Percentiles rank a stretch among this genome's conserved stretches.
Conservation (phyloP, 2,329 filamentous ascomycete species). For the Rhynchosporium graminicola region DNA sequence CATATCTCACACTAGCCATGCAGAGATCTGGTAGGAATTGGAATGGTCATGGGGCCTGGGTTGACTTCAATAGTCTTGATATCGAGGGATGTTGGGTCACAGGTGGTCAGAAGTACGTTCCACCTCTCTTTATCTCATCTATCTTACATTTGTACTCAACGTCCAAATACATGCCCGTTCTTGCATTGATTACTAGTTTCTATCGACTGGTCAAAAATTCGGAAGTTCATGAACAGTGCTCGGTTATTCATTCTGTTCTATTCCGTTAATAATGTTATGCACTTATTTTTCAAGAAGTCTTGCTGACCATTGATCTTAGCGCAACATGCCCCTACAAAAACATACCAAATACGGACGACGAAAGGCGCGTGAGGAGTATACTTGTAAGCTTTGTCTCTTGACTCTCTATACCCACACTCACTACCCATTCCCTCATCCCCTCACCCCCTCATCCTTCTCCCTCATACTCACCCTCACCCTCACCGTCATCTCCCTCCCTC, state of each 20-base stretch:
- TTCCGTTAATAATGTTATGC: too few relatives aligned
- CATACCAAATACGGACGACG: conserved; percentile 39
- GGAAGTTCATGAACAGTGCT: too few relatives aligned
- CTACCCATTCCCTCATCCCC: not conserved
- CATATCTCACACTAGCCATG: conserved; percentile 48
- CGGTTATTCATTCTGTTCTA: too few relatives aligned
- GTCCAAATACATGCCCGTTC: too few relatives aligned
- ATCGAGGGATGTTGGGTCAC: conserved; percentile 60
- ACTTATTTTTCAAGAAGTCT: not conserved
- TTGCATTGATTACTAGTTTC: too few relatives aligned
- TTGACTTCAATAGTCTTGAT: conserved; percentile 63
- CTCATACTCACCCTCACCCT: not conserved
- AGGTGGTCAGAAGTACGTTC: conserved; percentile 48
- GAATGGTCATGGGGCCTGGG: conserved; percentile 48
- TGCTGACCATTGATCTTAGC: not conserved
- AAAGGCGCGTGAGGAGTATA: not conserved
- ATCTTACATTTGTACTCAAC: not conserved
- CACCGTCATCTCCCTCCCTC: not conserved
- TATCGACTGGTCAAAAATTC: too few relatives aligned
- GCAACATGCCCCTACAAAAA: conserved; percentile 59
- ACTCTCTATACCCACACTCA: too few relatives aligned
- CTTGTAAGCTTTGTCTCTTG: not conserved
- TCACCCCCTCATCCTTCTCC: not conserved
- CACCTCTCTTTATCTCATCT: not conserved
- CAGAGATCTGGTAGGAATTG: conserved; percentile 33